Conservation (phyloP, 345 rosid species). For the Carallia pectinifolia region DNA sequence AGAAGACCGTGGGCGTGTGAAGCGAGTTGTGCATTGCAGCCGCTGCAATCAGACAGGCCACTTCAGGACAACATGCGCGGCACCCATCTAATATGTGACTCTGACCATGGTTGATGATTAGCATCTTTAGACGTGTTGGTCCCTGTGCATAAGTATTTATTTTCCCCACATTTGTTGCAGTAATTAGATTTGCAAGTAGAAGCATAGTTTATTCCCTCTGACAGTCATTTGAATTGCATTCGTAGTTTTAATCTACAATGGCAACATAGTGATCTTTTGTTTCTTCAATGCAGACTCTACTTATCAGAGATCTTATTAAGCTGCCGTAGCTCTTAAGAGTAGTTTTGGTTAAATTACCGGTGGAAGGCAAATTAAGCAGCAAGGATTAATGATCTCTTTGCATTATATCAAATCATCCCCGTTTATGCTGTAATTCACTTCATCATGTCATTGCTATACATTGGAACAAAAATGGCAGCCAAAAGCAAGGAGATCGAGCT, state of each 20-base stretch:
- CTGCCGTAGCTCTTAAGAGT: not conserved
- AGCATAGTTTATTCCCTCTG: constrained; percentile 10
- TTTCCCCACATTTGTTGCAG: constrained; percentile 21
- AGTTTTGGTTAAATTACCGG: too few species aligned
- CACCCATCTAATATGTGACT: constrained; percentile 58
- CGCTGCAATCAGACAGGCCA: constrained; percentile 98
- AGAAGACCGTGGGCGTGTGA: constrained; percentile 85
- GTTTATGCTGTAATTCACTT: too few species aligned
- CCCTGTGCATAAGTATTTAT: constrained; percentile 24
- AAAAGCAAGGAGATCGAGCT: too few species aligned
- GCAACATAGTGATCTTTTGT: too few species aligned
- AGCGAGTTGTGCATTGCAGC: constrained; percentile 96
- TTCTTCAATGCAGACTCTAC: too few species aligned
- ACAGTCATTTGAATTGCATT: not conserved
- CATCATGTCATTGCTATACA: too few species aligned
- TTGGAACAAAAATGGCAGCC: too few species aligned
- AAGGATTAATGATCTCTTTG: too few species aligned
- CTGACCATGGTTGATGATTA: constrained; percentile 3
- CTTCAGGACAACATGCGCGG: constrained; percentile 97
- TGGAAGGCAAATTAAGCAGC: too few species aligned
- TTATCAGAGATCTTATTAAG: not conserved
- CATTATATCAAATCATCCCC: too few species aligned
- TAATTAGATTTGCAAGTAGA: constrained; percentile 24
- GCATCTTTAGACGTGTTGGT: constrained; percentile 14
- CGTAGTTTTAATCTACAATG: not conserved